A percentile compares a stretch with the other conserved stretches of the same genome.
Evolutionary conservation across 2,329 filamentous ascomycete species (phyloP).

Genomic region (Alternaria sp.): DNA sequence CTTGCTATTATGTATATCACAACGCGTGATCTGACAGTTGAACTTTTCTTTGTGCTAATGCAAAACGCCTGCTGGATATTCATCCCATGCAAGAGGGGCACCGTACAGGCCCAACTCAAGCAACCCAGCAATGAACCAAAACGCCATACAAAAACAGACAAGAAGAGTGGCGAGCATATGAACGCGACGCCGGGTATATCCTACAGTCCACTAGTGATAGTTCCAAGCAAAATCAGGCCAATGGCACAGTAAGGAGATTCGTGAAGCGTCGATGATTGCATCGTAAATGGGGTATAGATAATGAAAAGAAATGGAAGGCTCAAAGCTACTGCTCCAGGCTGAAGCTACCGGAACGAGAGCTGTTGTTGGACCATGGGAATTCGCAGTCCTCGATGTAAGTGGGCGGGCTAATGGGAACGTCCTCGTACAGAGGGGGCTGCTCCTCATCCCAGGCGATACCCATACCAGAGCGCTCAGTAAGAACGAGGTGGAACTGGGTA

Average conservation of each 20-base stretch:
- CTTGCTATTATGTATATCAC: neutral
- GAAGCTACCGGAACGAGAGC: slow-evolving; percentile 37
- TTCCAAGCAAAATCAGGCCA: slow-evolving; percentile 26
- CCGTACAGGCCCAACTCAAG: slow-evolving; percentile 21
- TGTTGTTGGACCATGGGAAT: slow-evolving; percentile 27
- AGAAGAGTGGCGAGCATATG: slow-evolving; percentile 14
- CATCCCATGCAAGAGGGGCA: slow-evolving; percentile 23
- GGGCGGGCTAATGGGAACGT: slow-evolving; percentile 87
- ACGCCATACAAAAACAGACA: slow-evolving; percentile 7
- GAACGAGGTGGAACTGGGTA: slow-evolving; percentile 84
- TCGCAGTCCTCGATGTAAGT: slow-evolving; percentile 52
- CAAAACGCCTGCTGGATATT: slow-evolving; percentile 15
- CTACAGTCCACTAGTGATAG: slow-evolving; percentile 31
- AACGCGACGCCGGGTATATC: slow-evolving; percentile 35
- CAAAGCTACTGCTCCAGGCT: slow-evolving; percentile 24
- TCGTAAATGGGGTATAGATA: slow-evolving; percentile 10
- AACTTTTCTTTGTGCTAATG: slow-evolving; percentile 4
- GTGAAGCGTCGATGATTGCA: slow-evolving; percentile 19
- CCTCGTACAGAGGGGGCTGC: slow-evolving; percentile 90
- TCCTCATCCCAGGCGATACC: slow-evolving; percentile 98
- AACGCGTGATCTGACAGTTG: neutral
- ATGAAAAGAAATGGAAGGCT: slow-evolving; percentile 2
- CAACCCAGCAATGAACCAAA: slow-evolving; percentile 12
- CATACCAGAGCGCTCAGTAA: slow-evolving; percentile 85
- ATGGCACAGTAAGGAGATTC: slow-evolving; percentile 31